Evolutionary conservation across 306 rosid species (phyloP).

Genomic region (Trifolium subterraneum): DNA sequence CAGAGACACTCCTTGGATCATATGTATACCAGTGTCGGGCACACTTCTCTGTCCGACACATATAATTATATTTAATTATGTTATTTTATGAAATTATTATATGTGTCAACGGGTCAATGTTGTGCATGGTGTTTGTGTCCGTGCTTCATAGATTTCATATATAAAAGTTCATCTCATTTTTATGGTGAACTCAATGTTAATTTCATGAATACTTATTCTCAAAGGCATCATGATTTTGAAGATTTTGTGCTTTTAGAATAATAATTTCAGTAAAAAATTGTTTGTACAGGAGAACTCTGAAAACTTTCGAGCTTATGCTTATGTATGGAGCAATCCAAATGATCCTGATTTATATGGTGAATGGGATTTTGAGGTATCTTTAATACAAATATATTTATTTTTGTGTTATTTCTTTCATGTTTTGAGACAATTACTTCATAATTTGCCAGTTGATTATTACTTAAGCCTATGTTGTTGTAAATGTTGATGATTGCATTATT

Average conservation of each 20-base stretch:
- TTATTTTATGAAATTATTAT: too few relatives aligned
- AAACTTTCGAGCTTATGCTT: slow-evolving; percentile 54
- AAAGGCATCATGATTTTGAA: not conserved
- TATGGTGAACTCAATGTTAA: not conserved
- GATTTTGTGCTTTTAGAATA: slow-evolving; percentile 9
- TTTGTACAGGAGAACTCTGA: slow-evolving; percentile 66
- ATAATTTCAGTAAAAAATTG: slow-evolving; percentile 7
- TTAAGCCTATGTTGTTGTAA: not conserved
- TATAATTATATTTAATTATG: too few relatives aligned
- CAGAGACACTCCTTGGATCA: too few relatives aligned
- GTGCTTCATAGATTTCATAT: not conserved
- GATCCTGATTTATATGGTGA: slow-evolving; percentile 82
- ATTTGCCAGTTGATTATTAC: not conserved
- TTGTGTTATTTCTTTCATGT: not conserved
- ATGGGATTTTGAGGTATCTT: slow-evolving; percentile 87
- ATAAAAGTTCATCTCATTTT: not conserved
- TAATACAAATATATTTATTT: slow-evolving; percentile 3
- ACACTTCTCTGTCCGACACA: too few relatives aligned
- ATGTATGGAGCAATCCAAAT: slow-evolving; percentile 73
- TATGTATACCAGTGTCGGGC: too few relatives aligned
- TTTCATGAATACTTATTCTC: not conserved
- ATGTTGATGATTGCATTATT: not conserved
- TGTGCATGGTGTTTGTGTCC: too few relatives aligned
- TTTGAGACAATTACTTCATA: slow-evolving; percentile 12
- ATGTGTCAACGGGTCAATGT: too few relatives aligned